These are phyloP conservation scores for Clarireedia paspali DNA, from an alignment of 2,329 filamentous ascomycete species.

Conservation along the genomic window DNA sequence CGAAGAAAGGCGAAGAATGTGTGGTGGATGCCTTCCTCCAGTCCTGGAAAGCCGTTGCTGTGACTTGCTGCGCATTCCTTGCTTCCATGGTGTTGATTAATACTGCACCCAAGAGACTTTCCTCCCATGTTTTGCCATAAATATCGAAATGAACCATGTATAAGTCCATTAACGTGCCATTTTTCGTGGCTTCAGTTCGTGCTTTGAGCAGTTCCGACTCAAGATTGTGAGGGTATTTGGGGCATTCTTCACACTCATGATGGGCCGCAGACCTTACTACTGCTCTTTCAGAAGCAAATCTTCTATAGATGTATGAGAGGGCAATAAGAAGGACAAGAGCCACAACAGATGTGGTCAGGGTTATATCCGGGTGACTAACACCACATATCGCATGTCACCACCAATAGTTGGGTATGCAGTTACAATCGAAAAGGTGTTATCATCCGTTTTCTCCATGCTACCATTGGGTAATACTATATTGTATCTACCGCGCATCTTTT, in stretches of 20 bases:
- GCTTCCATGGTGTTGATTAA: conserved; percentile 3
- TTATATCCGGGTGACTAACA: no score
- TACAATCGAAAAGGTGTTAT: no score
- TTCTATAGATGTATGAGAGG: not conserved
- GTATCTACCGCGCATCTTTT: no score
- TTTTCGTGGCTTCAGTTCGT: not conserved
- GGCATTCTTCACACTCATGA: not conserved
- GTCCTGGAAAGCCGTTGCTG: not conserved
- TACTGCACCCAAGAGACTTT: not conserved
- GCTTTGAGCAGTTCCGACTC: not conserved
- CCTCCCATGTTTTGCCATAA: conserved; percentile 3
- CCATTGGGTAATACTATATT: no score
- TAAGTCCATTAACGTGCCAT: not conserved
- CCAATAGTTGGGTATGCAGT: no score
- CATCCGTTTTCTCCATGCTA: no score
- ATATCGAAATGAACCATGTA: not conserved
- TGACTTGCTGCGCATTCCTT: conserved; percentile 2
- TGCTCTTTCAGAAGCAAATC: not conserved
- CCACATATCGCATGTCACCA: no score
- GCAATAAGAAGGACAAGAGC: not conserved
- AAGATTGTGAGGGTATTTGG: not conserved
- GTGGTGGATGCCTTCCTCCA: not conserved
- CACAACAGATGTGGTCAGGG: not conserved
- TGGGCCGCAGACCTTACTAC: not conserved
- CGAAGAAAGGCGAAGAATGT: not conserved